Evolutionary conservation across 352 stramenopile genomes (phyloP).

Genomic region (Phytopythium ostracodes): DNA sequence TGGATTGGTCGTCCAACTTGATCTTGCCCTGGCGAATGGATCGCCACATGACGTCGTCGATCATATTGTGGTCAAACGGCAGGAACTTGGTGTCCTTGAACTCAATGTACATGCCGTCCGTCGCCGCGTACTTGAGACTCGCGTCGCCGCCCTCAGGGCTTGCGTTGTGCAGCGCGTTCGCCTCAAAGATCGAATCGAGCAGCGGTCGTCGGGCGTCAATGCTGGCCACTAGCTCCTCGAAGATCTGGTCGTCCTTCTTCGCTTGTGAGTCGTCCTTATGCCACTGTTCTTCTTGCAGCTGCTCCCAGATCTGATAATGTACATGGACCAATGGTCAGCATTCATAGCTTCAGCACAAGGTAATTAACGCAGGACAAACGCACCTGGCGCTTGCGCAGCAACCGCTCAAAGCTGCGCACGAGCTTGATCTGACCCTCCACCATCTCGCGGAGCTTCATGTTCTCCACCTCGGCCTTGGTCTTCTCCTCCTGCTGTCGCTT

Average conservation of each 20-base stretch:
- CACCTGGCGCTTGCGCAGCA: constrained; percentile 34
- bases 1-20: constrained; percentile 15
- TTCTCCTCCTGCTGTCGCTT: constrained; percentile 32
- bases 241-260: constrained; percentile 17
- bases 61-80: constrained; percentile 23
- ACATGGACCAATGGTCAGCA: no score
- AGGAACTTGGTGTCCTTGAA: constrained; percentile 35
- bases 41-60: constrained; percentile 31
- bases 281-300: constrained; percentile 20
- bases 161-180: constrained; percentile 13
- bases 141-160: constrained; percentile 12
- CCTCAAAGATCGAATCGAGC: constrained; percentile 12
- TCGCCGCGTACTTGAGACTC: constrained; percentile 20
- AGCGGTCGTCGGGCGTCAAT: constrained; percentile 15
- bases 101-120: constrained; percentile 24
- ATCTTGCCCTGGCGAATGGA: constrained; percentile 21
- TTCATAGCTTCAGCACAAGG: no score
- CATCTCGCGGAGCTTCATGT: constrained; percentile 36
- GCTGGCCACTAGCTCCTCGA: constrained; percentile 19
- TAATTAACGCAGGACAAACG: neutral
- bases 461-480: constrained; percentile 35
- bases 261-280: neutral
- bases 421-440: constrained; percentile 37
- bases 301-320: constrained; percentile 24
- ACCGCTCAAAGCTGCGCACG: constrained; percentile 30